These are phyloP conservation scores for Saccharomyces cerevisiae DNA, from an alignment of 805 yeast genomes.

Conservation along the genomic window DNA sequence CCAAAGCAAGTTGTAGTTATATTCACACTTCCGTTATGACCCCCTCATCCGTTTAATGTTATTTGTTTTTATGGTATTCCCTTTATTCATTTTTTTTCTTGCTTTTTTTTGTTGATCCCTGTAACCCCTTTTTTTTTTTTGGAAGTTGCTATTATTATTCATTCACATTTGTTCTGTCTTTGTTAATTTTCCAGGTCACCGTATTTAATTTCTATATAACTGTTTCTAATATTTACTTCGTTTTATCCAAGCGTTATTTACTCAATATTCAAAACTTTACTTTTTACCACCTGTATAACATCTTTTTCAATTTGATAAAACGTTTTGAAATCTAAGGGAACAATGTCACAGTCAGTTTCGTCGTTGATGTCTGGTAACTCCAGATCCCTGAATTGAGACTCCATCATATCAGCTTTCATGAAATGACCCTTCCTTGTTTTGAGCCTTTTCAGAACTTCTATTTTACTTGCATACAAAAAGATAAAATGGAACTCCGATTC, in stretches of 20 bases:
- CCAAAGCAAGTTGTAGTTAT: not conserved
- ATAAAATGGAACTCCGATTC: constrained; percentile 46
- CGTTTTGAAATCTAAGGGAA: constrained; percentile 25
- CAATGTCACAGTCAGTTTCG: constrained; percentile 25
- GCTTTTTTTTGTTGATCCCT: not conserved
- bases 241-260: not conserved
- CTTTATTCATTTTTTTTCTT: not conserved
- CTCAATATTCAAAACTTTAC: not conserved
- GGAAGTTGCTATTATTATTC: not conserved
- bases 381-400: constrained; percentile 66
- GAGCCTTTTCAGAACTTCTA: constrained; percentile 55
- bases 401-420: constrained; percentile 81
- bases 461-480: constrained; percentile 57
- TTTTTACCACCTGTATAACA: constrained; percentile 1
- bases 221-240: no score
- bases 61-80: not conserved
- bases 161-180: not conserved
- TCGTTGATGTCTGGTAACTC: constrained; percentile 51
- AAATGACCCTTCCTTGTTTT: constrained; percentile 62
- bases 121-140: not conserved
- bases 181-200: not conserved
- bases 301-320: constrained; percentile 18
- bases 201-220: not conserved
- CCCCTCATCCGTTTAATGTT: not conserved
- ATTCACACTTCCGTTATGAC: not conserved